Conservation (phyloP, 305 asterid species). For the Fraxinus greggii region DNA sequence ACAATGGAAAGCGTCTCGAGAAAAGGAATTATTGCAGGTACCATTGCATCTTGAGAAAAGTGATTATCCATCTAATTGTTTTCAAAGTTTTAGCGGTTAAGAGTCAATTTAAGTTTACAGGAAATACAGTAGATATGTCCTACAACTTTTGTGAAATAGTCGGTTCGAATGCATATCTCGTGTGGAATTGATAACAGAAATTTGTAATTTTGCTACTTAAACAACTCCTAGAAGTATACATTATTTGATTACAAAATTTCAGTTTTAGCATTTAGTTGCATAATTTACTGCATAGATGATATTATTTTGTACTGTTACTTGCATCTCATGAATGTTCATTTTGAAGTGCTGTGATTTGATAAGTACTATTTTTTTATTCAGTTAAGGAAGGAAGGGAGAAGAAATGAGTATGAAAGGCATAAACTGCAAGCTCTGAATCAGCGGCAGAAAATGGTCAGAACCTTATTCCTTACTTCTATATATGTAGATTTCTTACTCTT, state of each 20-base stretch:
- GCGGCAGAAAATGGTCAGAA: slow-evolving; percentile 91
- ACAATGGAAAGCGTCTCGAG: slow-evolving; percentile 96
- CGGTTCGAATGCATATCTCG: not conserved
- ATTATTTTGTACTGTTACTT: not conserved
- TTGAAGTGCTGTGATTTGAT: not conserved
- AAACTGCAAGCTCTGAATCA: slow-evolving; percentile 94
- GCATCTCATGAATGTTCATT: slow-evolving; percentile 12
- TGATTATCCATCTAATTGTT: not conserved
- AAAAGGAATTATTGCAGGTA: slow-evolving; percentile 94
- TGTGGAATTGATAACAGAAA: not conserved
- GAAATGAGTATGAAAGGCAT: slow-evolving; percentile 95
- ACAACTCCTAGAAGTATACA: not conserved
- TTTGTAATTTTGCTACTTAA: not conserved
- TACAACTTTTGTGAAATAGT: not conserved
- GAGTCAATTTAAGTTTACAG: not conserved
- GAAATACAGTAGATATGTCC: not conserved
- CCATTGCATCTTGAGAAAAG: slow-evolving; percentile 3
- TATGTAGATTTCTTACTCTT: not conserved
- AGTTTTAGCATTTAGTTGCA: not conserved
- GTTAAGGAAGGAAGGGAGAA: slow-evolving; percentile 97
- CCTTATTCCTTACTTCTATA: slow-evolving; percentile 7
- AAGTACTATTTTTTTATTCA: slow-evolving; percentile 29
- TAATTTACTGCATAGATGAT: not conserved
- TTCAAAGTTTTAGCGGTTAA: not conserved
- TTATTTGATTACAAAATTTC: not conserved